Evolutionary conservation across 2,329 filamentous ascomycete genomes (phyloP).

Genomic region (Diaporthe citrichinensis): DNA sequence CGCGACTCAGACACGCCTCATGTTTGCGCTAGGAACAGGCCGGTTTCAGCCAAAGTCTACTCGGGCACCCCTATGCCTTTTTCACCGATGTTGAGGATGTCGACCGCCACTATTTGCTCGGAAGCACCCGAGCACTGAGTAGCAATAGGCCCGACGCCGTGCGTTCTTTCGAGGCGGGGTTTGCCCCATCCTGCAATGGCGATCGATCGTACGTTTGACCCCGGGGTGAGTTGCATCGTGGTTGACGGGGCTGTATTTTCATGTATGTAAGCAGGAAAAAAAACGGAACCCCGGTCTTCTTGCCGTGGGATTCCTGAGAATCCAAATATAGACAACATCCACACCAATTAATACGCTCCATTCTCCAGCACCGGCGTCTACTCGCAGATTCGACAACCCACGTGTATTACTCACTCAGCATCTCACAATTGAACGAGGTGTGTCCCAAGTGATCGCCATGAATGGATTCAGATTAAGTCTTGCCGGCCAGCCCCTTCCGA

Average conservation of each 20-base stretch:
- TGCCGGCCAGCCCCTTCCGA: background rate
- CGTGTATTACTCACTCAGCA: background rate
- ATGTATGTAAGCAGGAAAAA: background rate
- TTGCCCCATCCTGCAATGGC: background rate
- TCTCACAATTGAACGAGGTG: background rate
- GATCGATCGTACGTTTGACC: slow-evolving; percentile 4
- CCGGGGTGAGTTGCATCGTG: background rate
- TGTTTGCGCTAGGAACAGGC: slow-evolving; percentile 7
- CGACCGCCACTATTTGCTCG: background rate
- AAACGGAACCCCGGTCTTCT: background rate
- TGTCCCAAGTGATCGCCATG: background rate
- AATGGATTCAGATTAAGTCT: background rate
- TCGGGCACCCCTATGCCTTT: background rate
- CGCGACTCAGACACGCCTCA: slow-evolving; percentile 27
- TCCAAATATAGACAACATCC: background rate
- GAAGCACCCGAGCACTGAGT: background rate
- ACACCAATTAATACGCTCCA: background rate
- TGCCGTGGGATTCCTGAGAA: background rate
- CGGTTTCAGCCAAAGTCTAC: slow-evolving; percentile 14
- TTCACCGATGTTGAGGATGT: background rate
- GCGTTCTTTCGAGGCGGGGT: background rate
- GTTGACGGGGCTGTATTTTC: background rate
- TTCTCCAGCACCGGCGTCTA: background rate
- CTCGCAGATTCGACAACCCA: background rate
- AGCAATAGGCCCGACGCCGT: background rate